These are phyloP conservation scores for Aegilops umbellulata DNA, from an alignment of 176 grass and related monocot species.

Conservation along the genomic window DNA sequence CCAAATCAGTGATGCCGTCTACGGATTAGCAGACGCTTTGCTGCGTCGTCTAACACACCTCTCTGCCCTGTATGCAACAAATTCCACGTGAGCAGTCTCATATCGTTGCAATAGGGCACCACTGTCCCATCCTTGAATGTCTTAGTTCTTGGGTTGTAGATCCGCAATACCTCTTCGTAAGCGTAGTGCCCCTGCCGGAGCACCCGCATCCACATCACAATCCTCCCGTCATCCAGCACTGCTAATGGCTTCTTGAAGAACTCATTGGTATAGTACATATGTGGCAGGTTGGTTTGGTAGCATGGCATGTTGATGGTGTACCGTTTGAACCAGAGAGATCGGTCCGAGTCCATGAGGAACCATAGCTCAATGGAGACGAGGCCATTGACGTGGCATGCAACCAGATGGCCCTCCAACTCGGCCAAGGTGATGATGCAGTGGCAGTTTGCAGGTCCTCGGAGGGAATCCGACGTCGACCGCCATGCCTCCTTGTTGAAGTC, in stretches of 20 bases:
- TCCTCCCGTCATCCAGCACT: not conserved
- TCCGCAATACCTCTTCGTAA: too few relatives aligned
- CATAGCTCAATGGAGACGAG: not conserved
- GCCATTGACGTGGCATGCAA: not conserved
- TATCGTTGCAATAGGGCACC: too few relatives aligned
- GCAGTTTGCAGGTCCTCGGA: not conserved
- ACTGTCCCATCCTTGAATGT: too few relatives aligned
- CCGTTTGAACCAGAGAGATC: not conserved
- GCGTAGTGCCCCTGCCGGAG: not conserved
- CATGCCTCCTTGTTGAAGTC: not conserved
- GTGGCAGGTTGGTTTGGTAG: not conserved
- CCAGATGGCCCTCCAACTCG: not conserved
- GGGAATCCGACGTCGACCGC: rapidly evolving
- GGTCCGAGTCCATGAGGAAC: not conserved
- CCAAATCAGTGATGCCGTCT: too few relatives aligned
- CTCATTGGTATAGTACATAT: rapidly evolving
- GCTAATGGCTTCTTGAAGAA: not conserved
- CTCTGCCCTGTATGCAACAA: too few relatives aligned
- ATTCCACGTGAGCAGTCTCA: too few relatives aligned
- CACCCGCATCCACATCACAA: not conserved
- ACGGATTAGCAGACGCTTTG: too few relatives aligned
- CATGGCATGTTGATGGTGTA: not conserved
- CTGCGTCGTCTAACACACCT: too few relatives aligned
- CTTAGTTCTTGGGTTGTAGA: too few relatives aligned
- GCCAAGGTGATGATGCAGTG: not conserved